phyloP scores from a whole-genome alignment of 1,284 basidiomycete species.

The Bjerkandera adusta region DNA sequence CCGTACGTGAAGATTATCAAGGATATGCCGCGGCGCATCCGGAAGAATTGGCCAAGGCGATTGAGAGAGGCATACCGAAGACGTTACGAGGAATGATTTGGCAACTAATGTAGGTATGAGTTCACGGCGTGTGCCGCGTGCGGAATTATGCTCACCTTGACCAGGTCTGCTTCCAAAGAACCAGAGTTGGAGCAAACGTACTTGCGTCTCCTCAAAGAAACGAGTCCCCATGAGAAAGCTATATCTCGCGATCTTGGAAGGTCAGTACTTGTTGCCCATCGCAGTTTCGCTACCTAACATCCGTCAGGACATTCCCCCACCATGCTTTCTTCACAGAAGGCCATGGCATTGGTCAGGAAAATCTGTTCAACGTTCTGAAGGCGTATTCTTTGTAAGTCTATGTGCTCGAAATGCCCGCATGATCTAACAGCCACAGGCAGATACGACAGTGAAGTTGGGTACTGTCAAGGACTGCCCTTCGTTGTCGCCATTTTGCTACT shows the following conservation, averaged over 20 bases:
- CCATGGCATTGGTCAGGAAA: slow-evolving; percentile 92
- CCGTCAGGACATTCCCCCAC: slow-evolving; percentile 87
- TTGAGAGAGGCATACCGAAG: slow-evolving; percentile 88
- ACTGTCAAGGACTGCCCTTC: slow-evolving; percentile 96
- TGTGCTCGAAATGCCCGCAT: too few species aligned
- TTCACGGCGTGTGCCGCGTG: slow-evolving; percentile 6
- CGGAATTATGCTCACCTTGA: slow-evolving; percentile 4
- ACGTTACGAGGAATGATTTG: slow-evolving; percentile 93
- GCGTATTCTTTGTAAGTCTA: slow-evolving; percentile 84
- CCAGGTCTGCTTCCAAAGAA: slow-evolving; percentile 88
- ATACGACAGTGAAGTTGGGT: slow-evolving; percentile 94
- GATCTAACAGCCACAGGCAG: slow-evolving; percentile 35
- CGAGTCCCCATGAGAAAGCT: slow-evolving; percentile 89
- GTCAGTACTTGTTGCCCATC: slow-evolving; percentile 30
- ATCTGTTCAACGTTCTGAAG: slow-evolving; percentile 96
- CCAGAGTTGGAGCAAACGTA: slow-evolving; percentile 85
- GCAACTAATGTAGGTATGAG: slow-evolving; percentile 86
- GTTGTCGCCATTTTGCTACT: slow-evolving; percentile 91
- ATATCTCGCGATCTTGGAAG: slow-evolving; percentile 90
- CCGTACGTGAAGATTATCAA: slow-evolving; percentile 79
- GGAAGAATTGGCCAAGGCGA: slow-evolving; percentile 83
- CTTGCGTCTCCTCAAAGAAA: slow-evolving; percentile 79
- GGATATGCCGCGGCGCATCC: slow-evolving; percentile 76
- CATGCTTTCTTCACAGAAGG: slow-evolving; percentile 94
- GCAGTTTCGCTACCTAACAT: slow-evolving; percentile 6